phyloP scores from a whole-genome alignment of 352 stramenopile genomes.

The Phytophthora kernoviae region DNA sequence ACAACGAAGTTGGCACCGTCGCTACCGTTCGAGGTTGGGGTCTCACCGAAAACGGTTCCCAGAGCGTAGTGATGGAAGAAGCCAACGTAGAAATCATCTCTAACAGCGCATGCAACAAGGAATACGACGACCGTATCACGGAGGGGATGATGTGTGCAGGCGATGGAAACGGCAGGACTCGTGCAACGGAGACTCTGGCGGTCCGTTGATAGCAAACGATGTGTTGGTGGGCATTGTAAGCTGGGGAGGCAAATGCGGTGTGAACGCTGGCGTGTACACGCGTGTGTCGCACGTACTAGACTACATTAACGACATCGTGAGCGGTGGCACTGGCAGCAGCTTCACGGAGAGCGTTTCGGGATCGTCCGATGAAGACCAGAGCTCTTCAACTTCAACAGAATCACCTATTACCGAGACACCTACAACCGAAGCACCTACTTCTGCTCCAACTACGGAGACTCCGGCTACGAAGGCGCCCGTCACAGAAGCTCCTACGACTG shows the following conservation, averaged over 20 bases:
- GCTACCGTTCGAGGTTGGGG: constrained; percentile 67
- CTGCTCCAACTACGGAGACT: constrained; percentile 11
- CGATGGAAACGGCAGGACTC: constrained; percentile 51
- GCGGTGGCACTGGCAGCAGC: constrained; percentile 24
- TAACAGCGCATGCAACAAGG: constrained; percentile 62
- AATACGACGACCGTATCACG: constrained; percentile 61
- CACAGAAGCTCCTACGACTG: constrained; percentile 7
- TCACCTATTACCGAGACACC: constrained; percentile 15
- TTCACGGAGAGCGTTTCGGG: constrained; percentile 15
- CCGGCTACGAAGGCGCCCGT: constrained; percentile 10
- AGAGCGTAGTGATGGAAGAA: constrained; percentile 50
- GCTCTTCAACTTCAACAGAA: constrained; percentile 10
- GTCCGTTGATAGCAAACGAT: constrained; percentile 56
- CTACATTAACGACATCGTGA: constrained; percentile 63
- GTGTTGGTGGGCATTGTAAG: constrained; percentile 69
- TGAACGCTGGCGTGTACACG: constrained; percentile 60
- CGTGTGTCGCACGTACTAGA: constrained; percentile 54
- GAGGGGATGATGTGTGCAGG: constrained; percentile 68
- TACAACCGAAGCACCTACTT: constrained; percentile 8
- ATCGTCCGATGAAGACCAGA: constrained; percentile 11
- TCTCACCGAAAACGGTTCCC: constrained; percentile 49
- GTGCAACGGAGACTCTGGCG: constrained; percentile 75
- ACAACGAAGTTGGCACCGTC: constrained; percentile 55
- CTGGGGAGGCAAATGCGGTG: constrained; percentile 64
- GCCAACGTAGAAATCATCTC: constrained; percentile 64